These are phyloP conservation scores for Aspergillus sergii DNA, from an alignment of 2,329 filamentous ascomycete genomes.

Conservation along the genomic window DNA sequence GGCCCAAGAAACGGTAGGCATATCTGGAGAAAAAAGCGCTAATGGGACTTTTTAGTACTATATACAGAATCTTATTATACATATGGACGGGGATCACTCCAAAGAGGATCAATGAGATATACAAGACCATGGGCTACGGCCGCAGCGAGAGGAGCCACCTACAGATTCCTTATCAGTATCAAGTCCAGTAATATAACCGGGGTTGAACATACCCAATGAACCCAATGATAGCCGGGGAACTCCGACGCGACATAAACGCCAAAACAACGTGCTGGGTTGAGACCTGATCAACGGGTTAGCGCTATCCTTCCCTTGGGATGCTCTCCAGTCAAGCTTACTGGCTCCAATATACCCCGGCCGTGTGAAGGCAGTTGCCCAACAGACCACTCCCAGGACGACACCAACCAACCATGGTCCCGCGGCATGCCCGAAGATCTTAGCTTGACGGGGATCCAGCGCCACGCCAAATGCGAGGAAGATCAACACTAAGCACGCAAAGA, in stretches of 20 bases:
- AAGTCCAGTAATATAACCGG: not conserved
- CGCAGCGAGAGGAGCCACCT: constrained; percentile 34
- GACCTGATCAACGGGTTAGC: constrained; percentile 19
- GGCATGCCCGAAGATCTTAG: constrained; percentile 52
- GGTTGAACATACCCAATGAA: constrained; percentile 36
- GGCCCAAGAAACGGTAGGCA: no score
- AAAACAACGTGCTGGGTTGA: constrained; percentile 52
- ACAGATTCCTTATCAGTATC: not conserved
- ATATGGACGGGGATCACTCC: constrained; percentile 16
- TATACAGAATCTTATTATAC: not conserved
- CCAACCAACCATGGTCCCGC: constrained; percentile 54
- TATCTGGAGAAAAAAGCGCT: no score
- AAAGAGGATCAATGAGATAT: constrained; percentile 33
- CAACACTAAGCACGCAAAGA: constrained; percentile 48
- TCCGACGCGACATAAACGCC: constrained; percentile 45
- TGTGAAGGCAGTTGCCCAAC: constrained; percentile 43
- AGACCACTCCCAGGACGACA: constrained; percentile 39
- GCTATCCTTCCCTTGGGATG: not conserved
- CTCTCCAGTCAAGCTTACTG: constrained; percentile 20
- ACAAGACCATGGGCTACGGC: constrained; percentile 34
- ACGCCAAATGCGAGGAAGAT: constrained; percentile 56
- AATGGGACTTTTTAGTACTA: not conserved
- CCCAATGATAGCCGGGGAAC: constrained; percentile 41
- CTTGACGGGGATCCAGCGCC: constrained; percentile 57
- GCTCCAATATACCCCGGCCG: constrained; percentile 48